Base-by-base conservation (phyloP, 352 stramenopile genomes). In the Phytophthora nicotianae region DNA sequence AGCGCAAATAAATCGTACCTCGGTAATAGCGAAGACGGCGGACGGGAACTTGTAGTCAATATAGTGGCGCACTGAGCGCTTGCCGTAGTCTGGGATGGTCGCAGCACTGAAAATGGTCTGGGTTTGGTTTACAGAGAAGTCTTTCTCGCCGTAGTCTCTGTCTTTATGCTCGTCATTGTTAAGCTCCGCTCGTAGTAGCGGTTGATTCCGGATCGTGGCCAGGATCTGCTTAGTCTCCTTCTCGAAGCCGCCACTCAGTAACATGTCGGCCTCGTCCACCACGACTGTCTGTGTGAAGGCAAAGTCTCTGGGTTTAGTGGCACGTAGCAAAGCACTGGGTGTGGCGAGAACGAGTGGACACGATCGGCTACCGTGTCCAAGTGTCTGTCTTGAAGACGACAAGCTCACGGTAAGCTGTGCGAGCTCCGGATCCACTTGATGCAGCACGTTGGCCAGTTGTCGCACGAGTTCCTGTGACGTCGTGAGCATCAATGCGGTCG, bases 391-490 rank as follows among this genome's bases (percentile, higher is more conserved):
- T 4, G 76, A 74, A 0, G 81, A 91, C 5, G 82, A 89, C 5
- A 94, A 68, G 19, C 55, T 74, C 21, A 78, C 50, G 10, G 73
- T 61, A 21, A 74, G 53, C 5, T 50, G 65, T 1, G 69, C 73
- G 24, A 88, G 54, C 50, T 83, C 72, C 4, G 70, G 62, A 35
- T 83, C 58, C 2, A 90, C 23, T 14, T 74, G 46, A 11, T 68
- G 57, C 21, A 92, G 45, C 26, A 92, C 83, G 0, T 41, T 27
- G 10, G 64, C 53, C 45, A 96, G 58, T 57, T 97, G 91, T 13
- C 73, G 78, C 51, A 93, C 88, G 8, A 97, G 76, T 66, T 97
- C 90, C 42, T 93, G 78, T 14, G 89, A 96, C 32, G 91, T 88
- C 13, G 89, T 94, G 40, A 98, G 68, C 48, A 97, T 71, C 5